A percentile compares a stretch with the other conserved stretches of the same genome.
Evolutionary conservation across 345 rosid genomes (phyloP).

Genomic region (Heritiera littoralis): DNA sequence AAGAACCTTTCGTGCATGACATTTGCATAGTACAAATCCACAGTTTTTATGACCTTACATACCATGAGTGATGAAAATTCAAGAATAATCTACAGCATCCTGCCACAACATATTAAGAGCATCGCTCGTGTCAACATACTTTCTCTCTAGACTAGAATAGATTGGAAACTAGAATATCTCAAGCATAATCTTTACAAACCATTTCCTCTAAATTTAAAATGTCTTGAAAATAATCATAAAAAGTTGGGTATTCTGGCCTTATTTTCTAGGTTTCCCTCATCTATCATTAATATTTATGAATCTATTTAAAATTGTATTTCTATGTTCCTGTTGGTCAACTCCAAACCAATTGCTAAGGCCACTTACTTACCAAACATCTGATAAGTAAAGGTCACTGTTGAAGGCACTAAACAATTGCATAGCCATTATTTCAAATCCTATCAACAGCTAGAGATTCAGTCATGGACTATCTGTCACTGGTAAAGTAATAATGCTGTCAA

Average conservation of each 20-base stretch:
- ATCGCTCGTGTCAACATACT: neutral
- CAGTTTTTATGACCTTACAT: neutral
- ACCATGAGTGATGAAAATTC: neutral
- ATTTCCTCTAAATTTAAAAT: neutral
- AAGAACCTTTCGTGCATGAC: neutral
- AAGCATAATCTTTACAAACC: neutral
- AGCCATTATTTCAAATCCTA: neutral
- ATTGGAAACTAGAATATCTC: neutral
- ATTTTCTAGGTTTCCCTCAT: neutral
- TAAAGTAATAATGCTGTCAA: neutral
- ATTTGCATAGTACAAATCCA: neutral
- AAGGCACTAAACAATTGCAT: neutral
- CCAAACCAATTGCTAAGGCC: neutral
- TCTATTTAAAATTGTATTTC: neutral
- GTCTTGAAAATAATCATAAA: neutral
- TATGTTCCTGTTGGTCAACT: neutral
- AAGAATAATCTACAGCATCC: conserved; percentile 8
- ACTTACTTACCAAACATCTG: neutral
- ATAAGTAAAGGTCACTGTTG: neutral
- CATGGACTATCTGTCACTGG: neutral
- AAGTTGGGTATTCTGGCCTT: neutral
- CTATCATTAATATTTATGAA: neutral
- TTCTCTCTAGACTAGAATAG: neutral
- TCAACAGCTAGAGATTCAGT: neutral
- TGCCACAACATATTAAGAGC: neutral